Percentiles rank a stretch among this genome's conserved stretches.
These are phyloP conservation scores for Vicia sativa DNA, from an alignment of 306 rosid genomes.

Conservation along the genomic window DNA sequence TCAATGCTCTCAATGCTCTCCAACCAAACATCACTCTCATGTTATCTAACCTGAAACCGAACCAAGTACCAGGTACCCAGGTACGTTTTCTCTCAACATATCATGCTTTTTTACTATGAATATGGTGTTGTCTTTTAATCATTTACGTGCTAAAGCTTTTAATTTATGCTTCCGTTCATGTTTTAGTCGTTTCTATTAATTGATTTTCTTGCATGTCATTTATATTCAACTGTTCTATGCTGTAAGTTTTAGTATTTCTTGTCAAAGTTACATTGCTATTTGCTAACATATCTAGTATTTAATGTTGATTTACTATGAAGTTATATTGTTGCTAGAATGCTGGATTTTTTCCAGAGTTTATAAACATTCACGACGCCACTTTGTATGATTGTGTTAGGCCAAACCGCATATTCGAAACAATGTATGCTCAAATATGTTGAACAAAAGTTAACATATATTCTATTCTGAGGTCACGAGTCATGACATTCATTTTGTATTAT, in stretches of 20 bases:
- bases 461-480: slow-evolving; percentile 12
- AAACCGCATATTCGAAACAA: no score
- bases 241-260: background rate
- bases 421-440: no score
- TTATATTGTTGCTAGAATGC: no score
- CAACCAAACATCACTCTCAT: slow-evolving; percentile 7
- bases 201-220: background rate
- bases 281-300: background rate
- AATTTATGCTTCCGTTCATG: background rate
- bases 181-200: background rate
- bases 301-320: no score
- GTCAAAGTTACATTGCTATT: background rate
- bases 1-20: background rate
- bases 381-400: no score
- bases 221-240: background rate
- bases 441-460: background rate
- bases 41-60: background rate
- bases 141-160: background rate
- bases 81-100: slow-evolving; percentile 30
- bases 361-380: no score
- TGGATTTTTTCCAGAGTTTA: no score
- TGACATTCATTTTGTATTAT: slow-evolving; percentile 4
- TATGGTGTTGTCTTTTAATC: background rate
- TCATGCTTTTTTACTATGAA: background rate
- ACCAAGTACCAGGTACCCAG: slow-evolving; percentile 39